phyloP scores from a whole-genome alignment of 2,329 filamentous ascomycete species.

The Cordyceps militaris region DNA sequence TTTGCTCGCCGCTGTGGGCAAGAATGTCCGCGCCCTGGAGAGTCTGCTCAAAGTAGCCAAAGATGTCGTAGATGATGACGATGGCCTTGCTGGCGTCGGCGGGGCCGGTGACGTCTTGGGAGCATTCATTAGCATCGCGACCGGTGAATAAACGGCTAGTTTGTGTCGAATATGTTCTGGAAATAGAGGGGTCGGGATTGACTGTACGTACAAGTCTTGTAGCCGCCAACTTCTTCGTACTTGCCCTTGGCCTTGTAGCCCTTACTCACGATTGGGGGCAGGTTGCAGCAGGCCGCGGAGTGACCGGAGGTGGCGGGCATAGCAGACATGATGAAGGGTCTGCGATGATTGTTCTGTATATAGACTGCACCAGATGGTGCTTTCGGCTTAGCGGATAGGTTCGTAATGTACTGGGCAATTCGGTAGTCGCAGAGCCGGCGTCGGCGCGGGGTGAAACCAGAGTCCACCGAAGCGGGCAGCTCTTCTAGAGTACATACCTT shows the following conservation, averaged over 20 bases:
- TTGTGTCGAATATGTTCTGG: too few species aligned
- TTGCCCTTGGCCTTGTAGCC: conserved; percentile 49
- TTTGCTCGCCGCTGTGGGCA: conserved; percentile 46
- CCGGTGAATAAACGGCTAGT: too few species aligned
- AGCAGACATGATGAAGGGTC: conserved; percentile 33
- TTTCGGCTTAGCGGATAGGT: neutral
- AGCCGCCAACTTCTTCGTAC: conserved; percentile 49
- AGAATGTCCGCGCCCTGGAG: conserved; percentile 64
- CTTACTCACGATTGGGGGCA: conserved; percentile 49
- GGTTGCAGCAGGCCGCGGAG: conserved; percentile 50
- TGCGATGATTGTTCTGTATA: neutral
- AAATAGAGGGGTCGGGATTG: neutral
- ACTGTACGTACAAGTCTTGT: conserved; percentile 42
- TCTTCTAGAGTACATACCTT: neutral
- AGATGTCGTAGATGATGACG: conserved; percentile 49
- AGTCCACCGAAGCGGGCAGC: neutral
- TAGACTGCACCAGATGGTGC: neutral
- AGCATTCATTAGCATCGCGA: conserved; percentile 10
- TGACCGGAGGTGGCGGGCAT: conserved; percentile 47
- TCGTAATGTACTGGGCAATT: too few species aligned
- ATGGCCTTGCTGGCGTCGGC: conserved; percentile 45
- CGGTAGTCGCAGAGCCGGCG: too few species aligned
- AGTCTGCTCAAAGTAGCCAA: conserved; percentile 64
- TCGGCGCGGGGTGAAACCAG: neutral
- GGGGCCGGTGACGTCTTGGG: conserved; percentile 41